Percentiles rank a stretch among this genome's conserved stretches.
Evolutionary conservation across 140 eudicot species (phyloP).

Genomic region (Senecio squalidus): DNA sequence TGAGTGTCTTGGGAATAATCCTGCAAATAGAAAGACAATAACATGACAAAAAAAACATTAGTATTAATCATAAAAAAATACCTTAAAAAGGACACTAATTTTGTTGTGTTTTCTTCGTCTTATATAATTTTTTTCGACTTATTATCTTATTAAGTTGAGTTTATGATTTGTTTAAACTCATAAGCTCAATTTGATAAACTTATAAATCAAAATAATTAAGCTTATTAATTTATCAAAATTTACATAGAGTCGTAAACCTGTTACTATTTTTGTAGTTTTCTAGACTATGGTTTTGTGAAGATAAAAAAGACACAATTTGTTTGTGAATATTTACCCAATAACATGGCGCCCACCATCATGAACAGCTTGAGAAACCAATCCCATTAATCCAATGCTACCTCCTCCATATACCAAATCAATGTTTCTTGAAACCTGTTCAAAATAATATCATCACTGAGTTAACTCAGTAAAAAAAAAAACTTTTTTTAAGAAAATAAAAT

Average conservation of each 20-base stretch:
- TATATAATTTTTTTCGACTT: too few relatives aligned
- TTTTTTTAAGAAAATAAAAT: background rate
- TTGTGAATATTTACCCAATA: slow-evolving; percentile 46
- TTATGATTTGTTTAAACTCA: too few relatives aligned
- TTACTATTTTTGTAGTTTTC: slow-evolving; percentile 11
- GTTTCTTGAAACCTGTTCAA: slow-evolving; percentile 64
- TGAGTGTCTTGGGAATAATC: slow-evolving; percentile 99
- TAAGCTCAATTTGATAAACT: too few relatives aligned
- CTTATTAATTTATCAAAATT: too few relatives aligned
- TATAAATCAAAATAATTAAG: too few relatives aligned
- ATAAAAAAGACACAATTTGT: background rate
- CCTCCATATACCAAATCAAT: slow-evolving; percentile 94
- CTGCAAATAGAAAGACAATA: slow-evolving; percentile 62
- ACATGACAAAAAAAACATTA: slow-evolving; percentile 47
- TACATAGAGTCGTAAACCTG: too few relatives aligned
- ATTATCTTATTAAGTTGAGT: too few relatives aligned
- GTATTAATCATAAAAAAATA: slow-evolving; percentile 20
- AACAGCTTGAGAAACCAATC: slow-evolving; percentile 92
- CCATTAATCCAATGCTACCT: slow-evolving; percentile 91
- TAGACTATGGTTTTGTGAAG: slow-evolving; percentile 10
- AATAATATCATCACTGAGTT: slow-evolving; percentile 16
- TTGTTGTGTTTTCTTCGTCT: slow-evolving; percentile 7
- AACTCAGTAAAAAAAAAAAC: slow-evolving; percentile 9
- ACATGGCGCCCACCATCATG: slow-evolving; percentile 95
- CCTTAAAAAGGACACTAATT: slow-evolving; percentile 20